Evolutionary conservation across 2,329 filamentous ascomycete genomes (phyloP).

Genomic region (Didymosphaeria variabile): DNA sequence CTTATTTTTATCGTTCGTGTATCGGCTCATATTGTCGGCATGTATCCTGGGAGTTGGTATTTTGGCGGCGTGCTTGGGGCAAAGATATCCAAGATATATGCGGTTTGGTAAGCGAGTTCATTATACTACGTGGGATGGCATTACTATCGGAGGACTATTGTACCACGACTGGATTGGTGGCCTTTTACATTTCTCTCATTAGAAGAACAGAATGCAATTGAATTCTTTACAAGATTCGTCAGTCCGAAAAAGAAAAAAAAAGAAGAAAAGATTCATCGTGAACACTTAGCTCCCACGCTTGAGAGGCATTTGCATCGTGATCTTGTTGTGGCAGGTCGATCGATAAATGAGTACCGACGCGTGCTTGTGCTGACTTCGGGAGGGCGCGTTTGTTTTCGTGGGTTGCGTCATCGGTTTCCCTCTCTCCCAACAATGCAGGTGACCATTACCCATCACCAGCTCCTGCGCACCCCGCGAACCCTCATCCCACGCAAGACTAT

Average conservation of each 20-base stretch:
- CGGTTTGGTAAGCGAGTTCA: background rate
- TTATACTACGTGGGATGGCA: background rate
- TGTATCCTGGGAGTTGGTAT: background rate
- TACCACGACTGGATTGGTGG: background rate
- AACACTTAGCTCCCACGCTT: too few relatives aligned
- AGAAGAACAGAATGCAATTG: slow-evolving; percentile 10
- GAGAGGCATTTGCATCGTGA: too few relatives aligned
- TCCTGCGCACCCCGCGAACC: slow-evolving; percentile 3
- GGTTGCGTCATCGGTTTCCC: slow-evolving; percentile 19
- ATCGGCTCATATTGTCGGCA: background rate
- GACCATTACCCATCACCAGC: slow-evolving; percentile 5
- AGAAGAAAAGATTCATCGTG: too few relatives aligned
- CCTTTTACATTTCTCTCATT: background rate
- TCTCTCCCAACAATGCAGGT: slow-evolving; percentile 6
- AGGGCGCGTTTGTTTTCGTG: slow-evolving; percentile 5
- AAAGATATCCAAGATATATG: slow-evolving; percentile 3
- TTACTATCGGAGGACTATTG: background rate
- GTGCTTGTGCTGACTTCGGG: background rate
- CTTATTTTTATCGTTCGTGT: background rate
- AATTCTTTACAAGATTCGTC: background rate
- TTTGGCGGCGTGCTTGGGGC: slow-evolving; percentile 1
- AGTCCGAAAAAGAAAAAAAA: background rate
- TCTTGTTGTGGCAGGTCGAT: too few relatives aligned
- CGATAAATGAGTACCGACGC: background rate
- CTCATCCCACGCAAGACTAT: background rate